Evolutionary conservation across 495 filamentous ascomycete species (phyloP), one percentile per base, ranked within the genome.

Genomic region (Coniosporium apollinis): DNA sequence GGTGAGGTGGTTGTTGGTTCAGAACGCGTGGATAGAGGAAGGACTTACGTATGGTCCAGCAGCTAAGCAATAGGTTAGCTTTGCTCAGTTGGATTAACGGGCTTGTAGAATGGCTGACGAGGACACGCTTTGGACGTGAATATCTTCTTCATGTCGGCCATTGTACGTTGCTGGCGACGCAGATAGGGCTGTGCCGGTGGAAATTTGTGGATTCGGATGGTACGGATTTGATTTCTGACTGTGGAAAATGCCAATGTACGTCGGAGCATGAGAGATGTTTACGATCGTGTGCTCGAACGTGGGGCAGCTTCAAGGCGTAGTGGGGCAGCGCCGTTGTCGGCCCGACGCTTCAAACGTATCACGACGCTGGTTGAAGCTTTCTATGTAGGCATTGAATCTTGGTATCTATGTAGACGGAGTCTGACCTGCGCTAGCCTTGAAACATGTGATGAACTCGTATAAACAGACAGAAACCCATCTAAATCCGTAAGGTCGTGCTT

Each of bases 21-120:
- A 32, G 18, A 16, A 19, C n/a, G 17, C 6, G 29, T 8, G 30
- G 30, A 8, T 1, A 16, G 17, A 32, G 7, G 24, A 13, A 22
- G 16, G 22, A 22, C 65, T 49, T 63, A 70, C 67, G 55, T 70
- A 71, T 36, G 68, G 67, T 36, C 69, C 67, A 21, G 66, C 69
- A 43, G 65, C 69, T 72, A 44, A 15, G 14, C 9, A 34, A 28
- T n/a, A 38, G 17, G 25, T 33, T 16, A 3, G 10, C 14, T 30
- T 22, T 25, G 19, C 10, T 26, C 29, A 28, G 8, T 4, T 21
- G 10, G 0, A 1, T 43, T 5, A 15, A 28, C 13, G 10, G 15
- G 11, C 10, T 26, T n/a, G 26, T 37, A 7, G 16, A 17, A 1
- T 7, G 14, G 34, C 42, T 29, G 44, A 55, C 51, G 46, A 3